These are phyloP conservation scores for Salmacisia buchloeana DNA, from an alignment of 1,284 basidiomycete species.

Conservation along the genomic window DNA sequence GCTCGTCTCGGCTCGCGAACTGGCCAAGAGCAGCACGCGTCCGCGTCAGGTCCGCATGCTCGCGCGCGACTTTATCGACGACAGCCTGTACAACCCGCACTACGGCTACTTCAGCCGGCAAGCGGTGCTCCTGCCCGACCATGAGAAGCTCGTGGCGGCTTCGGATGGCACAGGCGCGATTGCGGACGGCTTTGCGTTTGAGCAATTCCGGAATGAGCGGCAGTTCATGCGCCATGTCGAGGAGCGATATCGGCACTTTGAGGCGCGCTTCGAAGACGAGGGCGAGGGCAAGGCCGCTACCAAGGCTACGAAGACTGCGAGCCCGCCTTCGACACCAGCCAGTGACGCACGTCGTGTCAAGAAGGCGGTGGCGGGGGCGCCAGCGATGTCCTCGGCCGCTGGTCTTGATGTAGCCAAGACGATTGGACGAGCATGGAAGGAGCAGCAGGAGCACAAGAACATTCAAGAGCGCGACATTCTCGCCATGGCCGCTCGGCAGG, in stretches of 20 bases:
- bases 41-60: slow-evolving; percentile 87
- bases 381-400: slow-evolving; percentile 20
- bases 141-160: background rate
- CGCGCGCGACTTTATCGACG: slow-evolving; percentile 91
- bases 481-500: slow-evolving; percentile 64
- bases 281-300: slow-evolving; percentile 2
- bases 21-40: slow-evolving; percentile 20
- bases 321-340: no score
- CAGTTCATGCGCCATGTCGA: slow-evolving; percentile 79
- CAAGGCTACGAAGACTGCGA: background rate
- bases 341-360: background rate
- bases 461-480: slow-evolving; percentile 37
- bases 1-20: slow-evolving; percentile 29
- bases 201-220: slow-evolving; percentile 61
- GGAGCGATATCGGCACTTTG: slow-evolving; percentile 54
- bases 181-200: slow-evolving; percentile 65
- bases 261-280: slow-evolving; percentile 22
- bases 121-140: slow-evolving; percentile 41
- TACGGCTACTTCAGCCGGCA: slow-evolving; percentile 80
- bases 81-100: slow-evolving; percentile 89
- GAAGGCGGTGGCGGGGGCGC: background rate
- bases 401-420: slow-evolving; percentile 29
- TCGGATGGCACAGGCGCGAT: background rate
- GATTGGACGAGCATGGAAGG: slow-evolving; percentile 35
- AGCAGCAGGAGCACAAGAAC: slow-evolving; percentile 33